phyloP scores from a whole-genome alignment of 352 stramenopile species.

The Pythium oligandrum region DNA sequence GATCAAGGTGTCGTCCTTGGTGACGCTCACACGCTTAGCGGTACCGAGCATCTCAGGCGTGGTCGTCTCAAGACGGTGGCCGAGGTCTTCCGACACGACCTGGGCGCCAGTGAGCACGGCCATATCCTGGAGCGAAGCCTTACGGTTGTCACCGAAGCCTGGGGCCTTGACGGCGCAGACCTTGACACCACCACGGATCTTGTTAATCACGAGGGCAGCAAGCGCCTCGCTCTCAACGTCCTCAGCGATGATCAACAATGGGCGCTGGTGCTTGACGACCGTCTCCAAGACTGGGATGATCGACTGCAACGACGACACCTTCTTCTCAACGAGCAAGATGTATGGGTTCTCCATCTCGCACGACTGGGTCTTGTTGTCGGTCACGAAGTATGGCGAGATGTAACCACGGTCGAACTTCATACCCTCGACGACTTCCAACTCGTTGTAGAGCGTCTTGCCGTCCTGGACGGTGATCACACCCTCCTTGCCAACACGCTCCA shows the following conservation, averaged over 20 bases:
- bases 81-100: slow-evolving; percentile 98
- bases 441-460: slow-evolving; percentile 99
- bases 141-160: slow-evolving; percentile 99
- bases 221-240: slow-evolving; percentile 99
- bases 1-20: slow-evolving; percentile 99
- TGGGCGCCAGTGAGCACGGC: slow-evolving; percentile 97
- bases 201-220: slow-evolving; percentile 99
- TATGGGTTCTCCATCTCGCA: slow-evolving; percentile 98
- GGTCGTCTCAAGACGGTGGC: slow-evolving; percentile 97
- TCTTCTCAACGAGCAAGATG: slow-evolving; percentile 99
- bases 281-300: slow-evolving; percentile 98
- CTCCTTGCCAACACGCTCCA: slow-evolving; percentile 99
- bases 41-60: slow-evolving; percentile 93
- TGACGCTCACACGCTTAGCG: slow-evolving; percentile 95
- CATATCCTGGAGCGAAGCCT: slow-evolving; percentile 99
- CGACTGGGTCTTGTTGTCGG: slow-evolving; percentile 98
- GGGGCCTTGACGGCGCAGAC: slow-evolving; percentile 99
- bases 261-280: slow-evolving; percentile 95
- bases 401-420: slow-evolving; percentile 99
- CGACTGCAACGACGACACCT: slow-evolving; percentile 95
- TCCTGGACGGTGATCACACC: slow-evolving; percentile 98
- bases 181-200: slow-evolving; percentile 99
- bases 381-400: slow-evolving; percentile 99
- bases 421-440: slow-evolving; percentile 99
- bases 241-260: slow-evolving; percentile 99